Evolutionary conservation across 2,329 filamentous ascomycete species (phyloP).

Genomic region (Claviceps digitariae): DNA sequence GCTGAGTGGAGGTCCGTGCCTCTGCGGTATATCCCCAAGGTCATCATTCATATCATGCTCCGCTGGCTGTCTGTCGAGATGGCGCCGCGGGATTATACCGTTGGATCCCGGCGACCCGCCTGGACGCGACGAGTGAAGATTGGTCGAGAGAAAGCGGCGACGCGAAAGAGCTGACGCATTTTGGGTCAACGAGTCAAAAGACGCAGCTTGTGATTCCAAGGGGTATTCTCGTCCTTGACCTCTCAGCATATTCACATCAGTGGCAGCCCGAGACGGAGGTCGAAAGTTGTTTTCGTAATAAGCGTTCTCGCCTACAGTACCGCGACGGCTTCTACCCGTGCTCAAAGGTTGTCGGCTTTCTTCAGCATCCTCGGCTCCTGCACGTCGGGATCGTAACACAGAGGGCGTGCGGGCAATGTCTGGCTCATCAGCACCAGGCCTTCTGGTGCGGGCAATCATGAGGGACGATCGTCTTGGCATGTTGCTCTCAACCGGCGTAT

Average conservation of each 20-base stretch:
- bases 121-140: constrained; percentile 31
- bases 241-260: constrained; percentile 34
- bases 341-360: constrained; percentile 30
- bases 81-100: constrained; percentile 29
- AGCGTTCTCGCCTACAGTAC: constrained; percentile 33
- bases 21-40: not conserved
- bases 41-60: constrained; percentile 21
- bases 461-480: constrained; percentile 39
- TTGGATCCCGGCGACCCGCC: constrained; percentile 25
- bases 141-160: constrained; percentile 37
- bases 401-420: constrained; percentile 37
- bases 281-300: constrained; percentile 34
- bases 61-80: constrained; percentile 31
- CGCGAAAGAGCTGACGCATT: constrained; percentile 37
- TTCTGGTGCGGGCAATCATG: constrained; percentile 30
- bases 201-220: constrained; percentile 20
- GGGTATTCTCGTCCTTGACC: constrained; percentile 15
- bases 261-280: constrained; percentile 44
- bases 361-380: constrained; percentile 33
- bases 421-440: constrained; percentile 35
- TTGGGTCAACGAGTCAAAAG: constrained; percentile 19
- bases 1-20: constrained; percentile 23
- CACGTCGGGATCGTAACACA: constrained; percentile 31
- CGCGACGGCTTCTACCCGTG: constrained; percentile 31
- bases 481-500: constrained; percentile 25